These are phyloP conservation scores for Protea cynaroides DNA, from an alignment of 164 flowering plant species.

Conservation along the genomic window DNA sequence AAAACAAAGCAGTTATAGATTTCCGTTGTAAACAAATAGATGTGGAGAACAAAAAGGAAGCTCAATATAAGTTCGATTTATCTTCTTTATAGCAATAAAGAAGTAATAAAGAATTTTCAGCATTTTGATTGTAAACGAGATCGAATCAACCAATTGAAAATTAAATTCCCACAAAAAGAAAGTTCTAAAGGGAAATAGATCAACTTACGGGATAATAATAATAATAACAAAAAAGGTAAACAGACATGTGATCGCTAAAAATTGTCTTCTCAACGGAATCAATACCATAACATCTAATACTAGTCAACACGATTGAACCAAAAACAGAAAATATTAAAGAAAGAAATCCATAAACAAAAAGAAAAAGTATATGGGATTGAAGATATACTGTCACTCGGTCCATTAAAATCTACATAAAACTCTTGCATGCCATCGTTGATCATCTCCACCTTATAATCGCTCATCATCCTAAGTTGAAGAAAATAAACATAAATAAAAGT, in stretches of 20 bases:
- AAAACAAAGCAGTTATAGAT: background rate
- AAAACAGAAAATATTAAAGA: background rate
- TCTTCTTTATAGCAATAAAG: background rate
- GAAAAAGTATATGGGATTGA: constrained; percentile 13
- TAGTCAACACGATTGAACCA: background rate
- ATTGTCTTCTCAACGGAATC: background rate
- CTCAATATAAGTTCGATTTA: too few species aligned
- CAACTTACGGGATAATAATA: background rate
- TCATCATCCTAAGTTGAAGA: constrained; percentile 56
- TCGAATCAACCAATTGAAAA: background rate
- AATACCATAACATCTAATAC: background rate
- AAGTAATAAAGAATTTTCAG: too few species aligned
- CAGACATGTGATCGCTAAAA: background rate
- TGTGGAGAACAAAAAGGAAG: background rate
- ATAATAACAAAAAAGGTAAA: background rate
- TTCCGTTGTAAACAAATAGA: background rate
- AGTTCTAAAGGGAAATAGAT: background rate
- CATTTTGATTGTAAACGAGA: too few species aligned
- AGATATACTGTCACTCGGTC: constrained; percentile 80
- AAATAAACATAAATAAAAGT: background rate
- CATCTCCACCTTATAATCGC: constrained; percentile 88
- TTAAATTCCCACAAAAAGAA: background rate
- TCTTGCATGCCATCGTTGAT: constrained; percentile 94
- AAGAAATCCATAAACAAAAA: background rate
- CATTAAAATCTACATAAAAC: constrained; percentile 85